These are phyloP conservation scores for Auricularia sp. DNA, from an alignment of 768 basidiomycete species.

Conservation along the genomic window DNA sequence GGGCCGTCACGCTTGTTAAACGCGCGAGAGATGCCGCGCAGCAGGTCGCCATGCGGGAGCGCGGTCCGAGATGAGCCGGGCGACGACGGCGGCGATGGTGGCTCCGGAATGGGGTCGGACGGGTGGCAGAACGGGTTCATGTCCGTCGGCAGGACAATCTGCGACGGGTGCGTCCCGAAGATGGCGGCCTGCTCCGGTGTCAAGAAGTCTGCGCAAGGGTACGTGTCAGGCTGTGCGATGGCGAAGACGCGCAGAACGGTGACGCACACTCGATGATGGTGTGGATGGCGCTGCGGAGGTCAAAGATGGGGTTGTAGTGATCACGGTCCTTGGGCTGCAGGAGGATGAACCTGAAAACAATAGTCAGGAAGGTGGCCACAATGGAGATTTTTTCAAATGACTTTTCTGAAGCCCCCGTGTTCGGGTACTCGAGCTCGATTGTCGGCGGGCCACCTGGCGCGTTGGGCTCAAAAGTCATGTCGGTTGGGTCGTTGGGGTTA, in stretches of 20 bases:
- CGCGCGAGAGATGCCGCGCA: conserved; percentile 60
- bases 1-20: conserved; percentile 63
- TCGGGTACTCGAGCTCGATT: conserved; percentile 71
- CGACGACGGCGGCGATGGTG: conserved; percentile 27
- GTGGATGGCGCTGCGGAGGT: conserved; percentile 60
- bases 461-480: conserved; percentile 54
- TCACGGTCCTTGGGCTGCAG: conserved; percentile 77
- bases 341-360: conserved; percentile 50
- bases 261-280: conserved; percentile 58
- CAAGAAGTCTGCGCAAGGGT: conserved; percentile 43
- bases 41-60: conserved; percentile 25
- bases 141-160: conserved; percentile 15
- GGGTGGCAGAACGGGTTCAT: conserved; percentile 20
- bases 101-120: conserved; percentile 26
- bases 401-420: conserved; percentile 58
- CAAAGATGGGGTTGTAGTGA: conserved; percentile 79
- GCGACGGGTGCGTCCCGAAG: conserved; percentile 55
- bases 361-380: too few species aligned
- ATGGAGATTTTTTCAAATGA: conserved; percentile 19
- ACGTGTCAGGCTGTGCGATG: not conserved
- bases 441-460: conserved; percentile 45
- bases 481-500: conserved; percentile 53
- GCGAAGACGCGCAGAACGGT: too few species aligned
- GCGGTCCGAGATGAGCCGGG: conserved; percentile 15
- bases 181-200: conserved; percentile 52